Evolutionary conservation across 2,329 filamentous ascomycete genomes (phyloP).

Genomic region (Orbilia oligospora): DNA sequence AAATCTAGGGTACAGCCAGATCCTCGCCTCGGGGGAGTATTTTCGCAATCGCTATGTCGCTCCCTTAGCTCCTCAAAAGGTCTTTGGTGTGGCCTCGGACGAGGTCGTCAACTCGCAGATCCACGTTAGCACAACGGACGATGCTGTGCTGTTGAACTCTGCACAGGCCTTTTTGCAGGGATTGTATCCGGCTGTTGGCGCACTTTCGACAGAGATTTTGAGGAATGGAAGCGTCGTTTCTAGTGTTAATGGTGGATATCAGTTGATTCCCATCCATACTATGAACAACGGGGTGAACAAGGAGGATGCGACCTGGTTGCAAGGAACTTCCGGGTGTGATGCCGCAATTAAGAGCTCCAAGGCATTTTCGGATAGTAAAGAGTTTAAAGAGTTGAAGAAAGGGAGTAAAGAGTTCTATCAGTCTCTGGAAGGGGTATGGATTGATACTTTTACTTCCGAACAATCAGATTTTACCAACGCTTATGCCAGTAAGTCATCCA

Average conservation of each 20-base stretch:
- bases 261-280: conserved; percentile 82
- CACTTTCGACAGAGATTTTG: conserved; percentile 73
- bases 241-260: conserved; percentile 82
- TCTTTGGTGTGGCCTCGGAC: conserved; percentile 77
- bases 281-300: conserved; percentile 72
- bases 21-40: conserved; percentile 79
- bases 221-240: conserved; percentile 78
- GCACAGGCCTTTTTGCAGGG: conserved; percentile 86
- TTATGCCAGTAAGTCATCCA: conserved; percentile 65
- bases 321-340: conserved; percentile 73
- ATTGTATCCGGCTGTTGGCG: conserved; percentile 83
- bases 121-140: conserved; percentile 79
- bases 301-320: conserved; percentile 72
- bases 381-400: conserved; percentile 68
- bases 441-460: conserved; percentile 66
- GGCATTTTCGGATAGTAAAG: conserved; percentile 71
- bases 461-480: conserved; percentile 70
- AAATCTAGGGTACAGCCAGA: conserved; percentile 81
- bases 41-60: conserved; percentile 83
- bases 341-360: conserved; percentile 72
- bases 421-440: conserved; percentile 70
- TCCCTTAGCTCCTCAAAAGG: conserved; percentile 71
- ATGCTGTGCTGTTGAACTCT: conserved; percentile 85
- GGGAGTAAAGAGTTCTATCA: conserved; percentile 72
- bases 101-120: conserved; percentile 80